Conservation (phyloP, 257 asterid species). For the Handroanthus guayacan region DNA sequence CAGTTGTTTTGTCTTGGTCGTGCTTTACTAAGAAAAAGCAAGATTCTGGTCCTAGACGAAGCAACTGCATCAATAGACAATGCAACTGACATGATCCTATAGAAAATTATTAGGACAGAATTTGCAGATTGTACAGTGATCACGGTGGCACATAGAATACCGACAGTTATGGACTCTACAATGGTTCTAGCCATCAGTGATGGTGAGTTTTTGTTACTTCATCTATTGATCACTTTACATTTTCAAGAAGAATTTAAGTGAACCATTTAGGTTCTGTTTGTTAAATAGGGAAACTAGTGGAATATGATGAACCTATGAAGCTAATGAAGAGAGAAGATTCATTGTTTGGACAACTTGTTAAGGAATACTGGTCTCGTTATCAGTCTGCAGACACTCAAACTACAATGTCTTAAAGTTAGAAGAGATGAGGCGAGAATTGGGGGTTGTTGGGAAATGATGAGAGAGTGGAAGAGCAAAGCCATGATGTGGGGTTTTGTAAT, state of each 20-base stretch:
- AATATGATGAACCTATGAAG: slow-evolving; percentile 81
- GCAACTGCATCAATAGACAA: slow-evolving; percentile 98
- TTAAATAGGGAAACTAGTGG: slow-evolving; percentile 72
- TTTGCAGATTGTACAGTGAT: slow-evolving; percentile 85
- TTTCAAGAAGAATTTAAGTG: background rate
- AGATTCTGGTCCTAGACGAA: slow-evolving; percentile 87
- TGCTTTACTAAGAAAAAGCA: slow-evolving; percentile 80
- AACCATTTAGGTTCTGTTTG: background rate
- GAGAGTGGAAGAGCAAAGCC: background rate
- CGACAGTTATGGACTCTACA: slow-evolving; percentile 95
- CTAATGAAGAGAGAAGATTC: slow-evolving; percentile 79
- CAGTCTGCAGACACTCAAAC: slow-evolving; percentile 51
- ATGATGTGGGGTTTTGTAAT: slow-evolving; percentile 1
- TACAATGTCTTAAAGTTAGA: background rate
- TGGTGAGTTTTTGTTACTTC: slow-evolving; percentile 52
- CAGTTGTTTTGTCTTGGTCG: slow-evolving; percentile 93
- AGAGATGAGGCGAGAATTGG: background rate
- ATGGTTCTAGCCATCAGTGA: slow-evolving; percentile 93
- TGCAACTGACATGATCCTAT: slow-evolving; percentile 84
- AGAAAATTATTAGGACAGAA: slow-evolving; percentile 83
- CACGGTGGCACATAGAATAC: slow-evolving; percentile 95
- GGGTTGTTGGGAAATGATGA: no score
- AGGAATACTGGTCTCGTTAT: slow-evolving; percentile 87
- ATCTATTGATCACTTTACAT: no score
- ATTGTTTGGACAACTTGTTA: slow-evolving; percentile 78